Base-by-base conservation (phyloP, 768 basidiomycete genomes). In the Russula sp. region DNA sequence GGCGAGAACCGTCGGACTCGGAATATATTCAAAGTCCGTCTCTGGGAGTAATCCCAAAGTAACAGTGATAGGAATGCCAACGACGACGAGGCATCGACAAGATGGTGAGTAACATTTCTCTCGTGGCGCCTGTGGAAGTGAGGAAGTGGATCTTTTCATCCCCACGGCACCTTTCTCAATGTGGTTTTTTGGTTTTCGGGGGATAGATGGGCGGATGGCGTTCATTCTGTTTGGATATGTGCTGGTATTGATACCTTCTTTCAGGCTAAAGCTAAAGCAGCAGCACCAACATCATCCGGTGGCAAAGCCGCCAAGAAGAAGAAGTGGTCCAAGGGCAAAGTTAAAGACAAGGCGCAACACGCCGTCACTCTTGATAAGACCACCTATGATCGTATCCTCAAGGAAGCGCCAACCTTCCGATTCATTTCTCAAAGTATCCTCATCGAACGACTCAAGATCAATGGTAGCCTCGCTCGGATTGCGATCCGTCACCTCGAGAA, bases 261-360 rank as follows among this genome's bases (percentile, higher is more conserved):
- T n/a, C 61, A 76, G 75, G 75, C 75, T 69, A 76, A 76, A 83
- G 87, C 90, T 75, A 91, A 90, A 80, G 80, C 87, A 73, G 78
- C 91, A 69, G 78, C 91, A 69, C 78, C 88, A 64, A 79, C 82
- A 65, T 74, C 81, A 66, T 80, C 86, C 56, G 79, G 84, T 69
- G 89, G 90, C 75, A 94, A 94, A 77, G 79, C 89, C 74, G 92
- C 91, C 68, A 98, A 98, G 86, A 98, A 98, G 86, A 98, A 98
- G 92, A 98, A 98, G 86, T 98, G 95, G 95, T 97, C 93, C 72
- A 98, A 98, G 85, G 97, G 97, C 76, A 98, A 98, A 82, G 97
- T 99, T 78, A 99, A 99, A 89, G 97, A 99, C 82, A 99, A 98
- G 88, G 93, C 96, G 73, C 88, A 92, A 75, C 95, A 98, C 85